phyloP scores from a whole-genome alignment of 768 basidiomycete species.

The Suillus alpinus region DNA sequence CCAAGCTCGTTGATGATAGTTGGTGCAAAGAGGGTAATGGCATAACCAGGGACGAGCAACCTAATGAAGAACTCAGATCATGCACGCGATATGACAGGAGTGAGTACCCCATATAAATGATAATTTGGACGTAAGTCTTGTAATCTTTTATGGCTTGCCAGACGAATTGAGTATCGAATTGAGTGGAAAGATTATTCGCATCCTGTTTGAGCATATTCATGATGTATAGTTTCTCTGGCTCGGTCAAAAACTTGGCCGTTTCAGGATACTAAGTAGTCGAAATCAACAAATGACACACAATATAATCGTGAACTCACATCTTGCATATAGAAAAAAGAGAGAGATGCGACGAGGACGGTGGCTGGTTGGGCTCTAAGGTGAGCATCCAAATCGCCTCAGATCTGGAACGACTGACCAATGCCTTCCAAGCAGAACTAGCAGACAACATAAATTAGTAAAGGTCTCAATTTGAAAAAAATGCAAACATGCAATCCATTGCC shows the following conservation, averaged over 20 bases:
- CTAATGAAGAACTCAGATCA: constrained; percentile 17
- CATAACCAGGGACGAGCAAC: constrained; percentile 44
- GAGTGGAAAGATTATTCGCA: constrained; percentile 40
- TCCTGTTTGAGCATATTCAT: constrained; percentile 44
- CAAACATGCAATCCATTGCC: constrained; percentile 36
- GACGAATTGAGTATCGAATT: constrained; percentile 43
- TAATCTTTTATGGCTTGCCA: constrained; percentile 49
- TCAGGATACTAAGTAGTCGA: constrained; percentile 43
- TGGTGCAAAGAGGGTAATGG: constrained; percentile 49
- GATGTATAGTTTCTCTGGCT: constrained; percentile 39
- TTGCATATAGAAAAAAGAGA: constrained; percentile 49
- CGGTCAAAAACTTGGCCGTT: constrained; percentile 54
- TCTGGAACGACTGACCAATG: constrained; percentile 15
- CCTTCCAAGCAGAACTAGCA: constrained; percentile 32
- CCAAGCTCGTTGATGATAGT: constrained; percentile 51
- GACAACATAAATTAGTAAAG: neutral
- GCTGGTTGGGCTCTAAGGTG: constrained; percentile 11
- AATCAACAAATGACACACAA: neutral
- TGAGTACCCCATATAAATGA: constrained; percentile 41
- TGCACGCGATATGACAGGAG: constrained; percentile 7
- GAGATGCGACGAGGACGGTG: constrained; percentile 17
- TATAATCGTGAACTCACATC: constrained; percentile 35
- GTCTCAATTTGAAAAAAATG: neutral
- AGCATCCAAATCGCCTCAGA: neutral
- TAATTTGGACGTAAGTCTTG: constrained; percentile 33